Evolutionary conservation across 768 basidiomycete genomes (phyloP), one percentile per base, ranked within the genome.

Genomic region (Vararia minispora): DNA sequence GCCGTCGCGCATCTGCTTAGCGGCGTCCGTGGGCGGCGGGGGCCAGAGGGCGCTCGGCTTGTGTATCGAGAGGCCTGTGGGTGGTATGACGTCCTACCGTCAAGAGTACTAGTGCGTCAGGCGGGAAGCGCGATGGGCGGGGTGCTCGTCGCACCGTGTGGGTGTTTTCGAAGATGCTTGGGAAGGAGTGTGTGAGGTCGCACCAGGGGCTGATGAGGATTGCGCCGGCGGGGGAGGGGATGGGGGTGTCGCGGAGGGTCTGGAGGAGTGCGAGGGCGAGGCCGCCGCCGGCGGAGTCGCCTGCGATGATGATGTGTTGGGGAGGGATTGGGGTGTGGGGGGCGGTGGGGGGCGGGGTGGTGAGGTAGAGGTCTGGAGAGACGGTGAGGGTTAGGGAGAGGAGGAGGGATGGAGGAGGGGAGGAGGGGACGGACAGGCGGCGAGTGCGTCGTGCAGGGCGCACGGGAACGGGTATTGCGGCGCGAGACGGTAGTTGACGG

Each of bases 391-490:
- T 22, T 10, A 22, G 9, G 11, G 25, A 24, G 10, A 11, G 14
- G 25, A 28, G 23, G 27, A 17, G 23, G 25, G 20, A 5, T 5
- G 4, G 16, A 27, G 14, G 14, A 40, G 24, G 24, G 4, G 1
- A 5, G n/a, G 5, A 20, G 18, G 7, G 6, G 2, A 56, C 77
- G 48, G 49, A 88, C 86, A 98, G 6, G 90, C 80, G 2, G 94
- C 86, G 9, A 98, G 53, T 24, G 79, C 63, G 57, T 98, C 94
- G 50, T 95, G 91, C 6, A 97, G 59, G 1, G 81, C 87, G 47
- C 87, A 89, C 11, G 94, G 94, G 55, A 95, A 97, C 1, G 94
- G 94, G 50, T 94, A 98, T 59, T 97, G 94, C 0, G 94, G 94
- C 11, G 92, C 84, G n/a, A 92, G 72, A 27, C 83, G 72, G 51